A percentile compares a stretch with the other conserved stretches of the same genome.
Evolutionary conservation across 1,284 basidiomycete species (phyloP).

Genomic region (Sporisorium reilianum): DNA sequence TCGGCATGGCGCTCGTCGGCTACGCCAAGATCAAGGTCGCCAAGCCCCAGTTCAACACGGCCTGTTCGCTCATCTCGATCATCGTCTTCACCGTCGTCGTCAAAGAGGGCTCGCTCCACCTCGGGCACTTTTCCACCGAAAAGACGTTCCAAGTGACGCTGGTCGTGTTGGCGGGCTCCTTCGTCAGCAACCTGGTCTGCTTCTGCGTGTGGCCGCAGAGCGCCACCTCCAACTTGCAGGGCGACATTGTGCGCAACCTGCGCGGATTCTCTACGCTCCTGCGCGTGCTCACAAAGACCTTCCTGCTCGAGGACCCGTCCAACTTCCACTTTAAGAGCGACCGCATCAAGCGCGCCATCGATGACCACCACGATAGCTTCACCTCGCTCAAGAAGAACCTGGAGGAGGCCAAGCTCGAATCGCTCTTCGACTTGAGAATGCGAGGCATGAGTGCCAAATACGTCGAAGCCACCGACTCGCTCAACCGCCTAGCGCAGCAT

Average conservation of each 20-base stretch:
- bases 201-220: slow-evolving; percentile 84
- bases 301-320: slow-evolving; percentile 61
- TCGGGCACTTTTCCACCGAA: slow-evolving; percentile 67
- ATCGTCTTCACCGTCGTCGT: slow-evolving; percentile 73
- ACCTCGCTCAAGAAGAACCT: slow-evolving; percentile 64
- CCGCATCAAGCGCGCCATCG: slow-evolving; percentile 61
- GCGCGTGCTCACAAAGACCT: slow-evolving; percentile 63
- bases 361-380: slow-evolving; percentile 64
- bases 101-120: slow-evolving; percentile 86
- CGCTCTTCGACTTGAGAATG: slow-evolving; percentile 58
- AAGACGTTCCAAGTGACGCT: slow-evolving; percentile 71
- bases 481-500: slow-evolving; percentile 64
- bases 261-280: slow-evolving; percentile 62
- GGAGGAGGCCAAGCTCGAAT: slow-evolving; percentile 61
- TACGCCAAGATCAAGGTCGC: slow-evolving; percentile 91
- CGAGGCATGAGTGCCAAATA: slow-evolving; percentile 52
- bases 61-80: slow-evolving; percentile 71
- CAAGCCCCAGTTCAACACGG: slow-evolving; percentile 91
- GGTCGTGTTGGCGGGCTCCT: slow-evolving; percentile 81
- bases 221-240: slow-evolving; percentile 84
- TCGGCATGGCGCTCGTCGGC: slow-evolving; percentile 83
- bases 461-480: slow-evolving; percentile 54
- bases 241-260: slow-evolving; percentile 59
- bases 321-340: slow-evolving; percentile 61
- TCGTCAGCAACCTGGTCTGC: slow-evolving; percentile 85